Conservation (phyloP, 2,329 filamentous ascomycete genomes). For the Aspergillus pseudotamarii region DNA sequence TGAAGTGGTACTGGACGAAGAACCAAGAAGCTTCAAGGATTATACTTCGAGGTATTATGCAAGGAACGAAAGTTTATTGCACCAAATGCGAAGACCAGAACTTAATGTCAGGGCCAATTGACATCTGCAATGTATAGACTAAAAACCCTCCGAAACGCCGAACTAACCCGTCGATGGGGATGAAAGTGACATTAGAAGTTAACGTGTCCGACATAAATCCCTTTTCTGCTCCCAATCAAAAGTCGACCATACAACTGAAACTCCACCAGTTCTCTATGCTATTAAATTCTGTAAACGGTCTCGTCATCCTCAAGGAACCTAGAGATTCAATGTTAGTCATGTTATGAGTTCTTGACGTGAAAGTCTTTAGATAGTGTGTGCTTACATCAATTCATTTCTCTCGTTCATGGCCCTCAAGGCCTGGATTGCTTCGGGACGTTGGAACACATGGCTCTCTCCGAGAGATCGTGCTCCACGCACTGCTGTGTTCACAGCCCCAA, state of each 20-base stretch:
- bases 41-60: slow-evolving; percentile 5
- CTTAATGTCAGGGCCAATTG: neutral
- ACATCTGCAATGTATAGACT: neutral
- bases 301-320: slow-evolving; percentile 57
- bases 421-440: slow-evolving; percentile 70
- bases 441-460: slow-evolving; percentile 63
- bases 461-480: slow-evolving; percentile 52
- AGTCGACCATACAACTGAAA: slow-evolving; percentile 7
- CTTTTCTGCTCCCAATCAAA: neutral
- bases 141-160: slow-evolving; percentile 12
- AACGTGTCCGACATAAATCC: slow-evolving; percentile 6
- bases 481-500: slow-evolving; percentile 77
- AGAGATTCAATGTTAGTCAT: slow-evolving; percentile 14
- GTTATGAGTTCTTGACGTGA: neutral
- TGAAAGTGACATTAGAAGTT: slow-evolving; percentile 5
- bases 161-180: slow-evolving; percentile 13
- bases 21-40: neutral
- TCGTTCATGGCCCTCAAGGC: slow-evolving; percentile 80
- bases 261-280: slow-evolving; percentile 4
- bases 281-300: slow-evolving; percentile 70
- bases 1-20: neutral
- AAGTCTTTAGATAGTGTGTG: slow-evolving; percentile 28
- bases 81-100: neutral
- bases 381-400: slow-evolving; percentile 90
- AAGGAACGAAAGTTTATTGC: neutral